Base-by-base conservation (phyloP, 2,329 filamentous ascomycete species). In the Bertia moriformis region DNA sequence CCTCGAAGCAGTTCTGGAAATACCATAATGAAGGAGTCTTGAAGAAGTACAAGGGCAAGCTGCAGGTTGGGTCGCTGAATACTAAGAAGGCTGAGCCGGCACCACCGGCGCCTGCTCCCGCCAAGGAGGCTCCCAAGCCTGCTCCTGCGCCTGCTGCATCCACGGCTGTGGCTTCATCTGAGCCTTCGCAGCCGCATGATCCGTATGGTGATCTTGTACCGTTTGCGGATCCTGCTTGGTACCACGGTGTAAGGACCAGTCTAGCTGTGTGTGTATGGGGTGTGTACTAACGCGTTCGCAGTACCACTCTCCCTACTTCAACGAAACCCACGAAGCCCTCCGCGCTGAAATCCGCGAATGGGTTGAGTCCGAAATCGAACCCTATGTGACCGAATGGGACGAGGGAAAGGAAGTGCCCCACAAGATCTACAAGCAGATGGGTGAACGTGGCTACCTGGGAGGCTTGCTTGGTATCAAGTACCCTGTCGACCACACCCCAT, bases 301-400 rank as follows among this genome's bases (percentile, higher is more conserved):
- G 83, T 93, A 94, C 62, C 84, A 93, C 65, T 94, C 89, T 2
- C 86, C 89, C 19, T 96, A 95, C 71, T 93, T 82, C 71, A 95
- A 95, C 63, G 81, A 94, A 61, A 78, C 85, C 4, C 91, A 98
- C 61, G 88, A 78, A 41, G 87, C 86, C 39, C 80, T 98, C 38
- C 86, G 91, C 43, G 80, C 77, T 46, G 91, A 98, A 67, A 70
- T 95, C 43, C 83, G 91, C 53, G 73, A 87, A 66, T 98, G 88
- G 88, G 75, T 98, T 41, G 84, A 93, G 44, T 73, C 69, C 41
- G 84, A 86, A 50, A 80, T 96, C 56, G 87, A 94, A 66, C 89
- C 91, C 17, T 72, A 89, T 50, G 85, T 96, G 41, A 83, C 78
- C 30, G 91, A 98, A 59, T 98, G 91, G 91, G 91, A 98, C 50